Percentiles rank a stretch among this genome's conserved stretches.
These are phyloP conservation scores for Capsicum chinense DNA, from an alignment of 257 asterid species.

Conservation along the genomic window DNA sequence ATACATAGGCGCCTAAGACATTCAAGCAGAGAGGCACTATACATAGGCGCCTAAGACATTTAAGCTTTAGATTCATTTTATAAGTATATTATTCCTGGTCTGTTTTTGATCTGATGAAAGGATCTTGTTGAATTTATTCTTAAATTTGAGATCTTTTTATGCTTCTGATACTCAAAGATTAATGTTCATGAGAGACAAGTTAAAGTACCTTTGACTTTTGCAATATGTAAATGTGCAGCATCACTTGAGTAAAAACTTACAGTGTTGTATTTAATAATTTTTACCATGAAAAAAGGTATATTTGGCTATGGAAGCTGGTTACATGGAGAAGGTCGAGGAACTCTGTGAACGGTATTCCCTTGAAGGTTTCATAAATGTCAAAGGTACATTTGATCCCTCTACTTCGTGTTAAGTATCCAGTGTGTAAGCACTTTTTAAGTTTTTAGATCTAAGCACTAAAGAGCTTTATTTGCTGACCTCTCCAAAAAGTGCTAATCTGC, in stretches of 20 bases:
- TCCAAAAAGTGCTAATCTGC: conserved; percentile 14
- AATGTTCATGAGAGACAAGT: neutral
- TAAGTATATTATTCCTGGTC: neutral
- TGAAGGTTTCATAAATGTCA: conserved; percentile 65
- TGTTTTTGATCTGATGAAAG: conserved; percentile 24
- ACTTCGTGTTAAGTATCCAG: conserved; percentile 1
- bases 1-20: neutral
- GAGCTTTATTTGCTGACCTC: conserved; percentile 21
- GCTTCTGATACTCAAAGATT: conserved; percentile 1
- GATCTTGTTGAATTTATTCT: neutral
- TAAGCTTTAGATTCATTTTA: conserved; percentile 22
- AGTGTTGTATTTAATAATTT: neutral
- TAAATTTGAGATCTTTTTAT: conserved; percentile 5
- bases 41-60: neutral
- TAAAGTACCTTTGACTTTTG: conserved; percentile 16
- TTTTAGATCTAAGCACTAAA: conserved; percentile 11
- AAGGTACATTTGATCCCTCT: conserved; percentile 56
- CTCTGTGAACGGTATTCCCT: conserved; percentile 80
- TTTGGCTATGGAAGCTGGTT: conserved; percentile 98
- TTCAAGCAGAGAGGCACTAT: conserved; percentile 1
- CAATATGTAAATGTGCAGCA: conserved; percentile 5
- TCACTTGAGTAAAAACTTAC: neutral
- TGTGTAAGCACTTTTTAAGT: neutral
- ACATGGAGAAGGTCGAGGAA: conserved; percentile 89
- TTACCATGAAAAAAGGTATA: conserved; percentile 62